Percentiles rank a stretch among this genome's conserved stretches.
These are phyloP conservation scores for Gracilaria domingensis DNA, from an alignment of 23 red algal species.

Conservation along the genomic window DNA sequence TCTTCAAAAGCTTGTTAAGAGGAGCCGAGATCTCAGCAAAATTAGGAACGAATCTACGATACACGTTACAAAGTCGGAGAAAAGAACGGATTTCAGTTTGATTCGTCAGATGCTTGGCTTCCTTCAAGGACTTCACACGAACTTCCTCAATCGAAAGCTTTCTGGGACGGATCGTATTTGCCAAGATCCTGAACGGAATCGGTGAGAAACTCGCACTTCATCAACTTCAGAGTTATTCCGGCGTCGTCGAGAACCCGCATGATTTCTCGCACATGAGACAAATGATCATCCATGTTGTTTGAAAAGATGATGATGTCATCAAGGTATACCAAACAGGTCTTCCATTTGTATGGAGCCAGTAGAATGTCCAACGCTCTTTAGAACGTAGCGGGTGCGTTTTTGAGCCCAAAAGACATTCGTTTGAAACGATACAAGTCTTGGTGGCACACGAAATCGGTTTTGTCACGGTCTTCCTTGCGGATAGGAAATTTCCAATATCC, in stretches of 20 bases:
- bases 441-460: too few relatives aligned
- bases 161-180: conserved; percentile 5
- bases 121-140: not conserved
- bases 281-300: conserved; percentile 3
- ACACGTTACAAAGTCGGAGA: conserved; percentile 20
- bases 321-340: conserved; percentile 21
- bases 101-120: not conserved
- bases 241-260: conserved; percentile 2
- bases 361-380: conserved; percentile 32
- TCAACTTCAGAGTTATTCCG: conserved; percentile 39
- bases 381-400: conserved; percentile 45
- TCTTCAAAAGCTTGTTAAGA: not conserved
- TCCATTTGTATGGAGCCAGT: not conserved
- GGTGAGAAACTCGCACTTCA: conserved; percentile 31
- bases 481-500: too few relatives aligned
- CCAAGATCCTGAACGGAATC: conserved; percentile 25
- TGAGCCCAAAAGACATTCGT: conserved; percentile 43
- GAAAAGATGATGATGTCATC: conserved; percentile 35
- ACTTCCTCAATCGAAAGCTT: not conserved
- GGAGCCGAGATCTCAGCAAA: not conserved
- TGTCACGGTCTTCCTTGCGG: too few relatives aligned
- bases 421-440: too few relatives aligned
- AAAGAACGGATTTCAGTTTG: conserved; percentile 32
- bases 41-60: not conserved
- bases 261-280: not conserved